Conservation (phyloP, 805 yeast genomes). For the Ogataea allantospora region DNA sequence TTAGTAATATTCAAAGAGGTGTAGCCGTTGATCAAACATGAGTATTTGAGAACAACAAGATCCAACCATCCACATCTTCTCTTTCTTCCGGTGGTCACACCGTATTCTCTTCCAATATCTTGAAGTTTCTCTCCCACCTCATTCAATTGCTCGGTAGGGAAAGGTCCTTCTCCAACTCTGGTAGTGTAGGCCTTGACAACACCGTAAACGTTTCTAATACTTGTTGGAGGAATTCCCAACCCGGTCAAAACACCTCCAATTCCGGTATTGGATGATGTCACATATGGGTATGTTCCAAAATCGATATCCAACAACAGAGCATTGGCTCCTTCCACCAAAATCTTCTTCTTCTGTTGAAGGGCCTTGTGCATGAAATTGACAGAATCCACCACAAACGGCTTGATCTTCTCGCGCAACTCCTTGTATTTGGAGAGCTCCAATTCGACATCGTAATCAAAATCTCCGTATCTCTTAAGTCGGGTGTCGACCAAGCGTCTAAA, state of each 20-base stretch:
- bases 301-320: slow-evolving; percentile 97
- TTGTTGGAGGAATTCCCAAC: slow-evolving; percentile 89
- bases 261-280: slow-evolving; percentile 92
- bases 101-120: slow-evolving; percentile 89
- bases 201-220: slow-evolving; percentile 81
- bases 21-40: slow-evolving; percentile 90
- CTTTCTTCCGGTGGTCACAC: slow-evolving; percentile 98
- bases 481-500: slow-evolving; percentile 76
- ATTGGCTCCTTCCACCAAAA: slow-evolving; percentile 95
- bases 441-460: slow-evolving; percentile 82
- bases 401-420: slow-evolving; percentile 65
- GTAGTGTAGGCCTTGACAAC: slow-evolving; percentile 99
- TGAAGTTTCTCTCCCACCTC: slow-evolving; percentile 84
- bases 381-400: slow-evolving; percentile 93
- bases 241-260: slow-evolving; percentile 98
- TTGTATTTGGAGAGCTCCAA: slow-evolving; percentile 78
- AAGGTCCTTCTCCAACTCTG: slow-evolving; percentile 98
- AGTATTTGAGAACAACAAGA: slow-evolving; percentile 88
- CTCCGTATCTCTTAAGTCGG: slow-evolving; percentile 89
- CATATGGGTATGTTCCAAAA: slow-evolving; percentile 97
- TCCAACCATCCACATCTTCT: slow-evolving; percentile 99
- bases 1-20: slow-evolving; percentile 93
- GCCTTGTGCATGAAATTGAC: slow-evolving; percentile 82
- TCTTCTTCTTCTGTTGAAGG: slow-evolving; percentile 71
- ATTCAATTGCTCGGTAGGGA: slow-evolving; percentile 96